Evolutionary conservation across 2,329 filamentous ascomycete species (phyloP).

Genomic region (Tolypocladium ovalisporum): DNA sequence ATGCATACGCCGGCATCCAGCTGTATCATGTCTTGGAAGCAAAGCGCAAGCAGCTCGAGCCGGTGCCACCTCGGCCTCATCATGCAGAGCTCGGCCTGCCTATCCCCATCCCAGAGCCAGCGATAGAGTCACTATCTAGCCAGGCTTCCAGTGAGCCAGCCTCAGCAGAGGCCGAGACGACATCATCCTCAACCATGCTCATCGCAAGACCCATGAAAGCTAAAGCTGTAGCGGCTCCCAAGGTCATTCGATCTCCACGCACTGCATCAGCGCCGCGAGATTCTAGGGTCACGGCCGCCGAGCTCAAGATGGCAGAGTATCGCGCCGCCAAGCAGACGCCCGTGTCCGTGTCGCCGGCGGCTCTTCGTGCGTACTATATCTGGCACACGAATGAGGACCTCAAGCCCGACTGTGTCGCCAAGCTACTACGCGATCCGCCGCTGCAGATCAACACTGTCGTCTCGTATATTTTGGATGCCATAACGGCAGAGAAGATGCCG

Average conservation of each 20-base stretch:
- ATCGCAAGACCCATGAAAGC: background rate
- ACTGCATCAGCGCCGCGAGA: constrained; percentile 16
- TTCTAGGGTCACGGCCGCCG: constrained; percentile 30
- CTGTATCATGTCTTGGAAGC: constrained; percentile 63
- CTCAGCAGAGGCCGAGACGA: background rate
- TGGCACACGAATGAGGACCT: constrained; percentile 48
- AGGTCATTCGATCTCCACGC: constrained; percentile 1
- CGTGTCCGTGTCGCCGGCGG: constrained; percentile 15
- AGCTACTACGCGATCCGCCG: constrained; percentile 48
- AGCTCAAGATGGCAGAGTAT: constrained; percentile 26
- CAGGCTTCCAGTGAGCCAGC: background rate
- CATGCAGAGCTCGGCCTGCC: constrained; percentile 56
- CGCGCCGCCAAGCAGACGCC: constrained; percentile 14
- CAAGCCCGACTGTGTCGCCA: constrained; percentile 36
- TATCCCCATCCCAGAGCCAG: constrained; percentile 35
- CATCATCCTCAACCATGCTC: background rate
- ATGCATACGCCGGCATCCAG: constrained; percentile 70
- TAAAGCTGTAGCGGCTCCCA: constrained; percentile 2
- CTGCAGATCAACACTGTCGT: constrained; percentile 44
- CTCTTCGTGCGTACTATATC: constrained; percentile 50
- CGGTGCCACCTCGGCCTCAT: constrained; percentile 59
- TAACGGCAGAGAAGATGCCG: constrained; percentile 39
- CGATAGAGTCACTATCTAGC: background rate
- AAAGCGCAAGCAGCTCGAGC: constrained; percentile 53
- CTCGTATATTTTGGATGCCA: constrained; percentile 45